Evolutionary conservation across 768 basidiomycete genomes (phyloP).

Genomic region (Dentipellis sp.): DNA sequence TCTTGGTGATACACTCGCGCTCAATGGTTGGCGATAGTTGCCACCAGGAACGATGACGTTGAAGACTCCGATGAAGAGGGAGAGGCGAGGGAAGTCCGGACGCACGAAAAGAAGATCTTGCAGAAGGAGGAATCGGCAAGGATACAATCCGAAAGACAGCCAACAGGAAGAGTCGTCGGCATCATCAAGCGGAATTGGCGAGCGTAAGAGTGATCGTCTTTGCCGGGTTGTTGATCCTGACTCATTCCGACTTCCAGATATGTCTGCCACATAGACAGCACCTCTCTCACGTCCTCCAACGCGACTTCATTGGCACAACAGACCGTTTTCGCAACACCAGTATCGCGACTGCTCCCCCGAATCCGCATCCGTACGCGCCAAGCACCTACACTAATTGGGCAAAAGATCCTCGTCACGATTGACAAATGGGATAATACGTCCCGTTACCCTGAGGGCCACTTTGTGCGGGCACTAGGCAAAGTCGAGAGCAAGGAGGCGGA

Average conservation of each 20-base stretch:
- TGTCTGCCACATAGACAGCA: slow-evolving; percentile 91
- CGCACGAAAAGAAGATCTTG: slow-evolving; percentile 22
- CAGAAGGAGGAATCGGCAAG: slow-evolving; percentile 16
- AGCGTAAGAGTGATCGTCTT: slow-evolving; percentile 45
- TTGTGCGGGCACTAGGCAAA: slow-evolving; percentile 85
- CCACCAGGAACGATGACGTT: slow-evolving; percentile 80
- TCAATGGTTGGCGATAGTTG: slow-evolving; percentile 34
- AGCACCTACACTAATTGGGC: slow-evolving; percentile 76
- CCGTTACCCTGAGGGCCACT: slow-evolving; percentile 94
- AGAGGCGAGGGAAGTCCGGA: slow-evolving; percentile 25
- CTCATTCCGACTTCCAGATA: slow-evolving; percentile 38
- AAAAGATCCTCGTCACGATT: slow-evolving; percentile 94
- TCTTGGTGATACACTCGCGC: not conserved
- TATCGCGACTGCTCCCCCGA: slow-evolving; percentile 84
- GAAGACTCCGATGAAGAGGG: slow-evolving; percentile 64
- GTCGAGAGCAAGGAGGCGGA: slow-evolving; percentile 95
- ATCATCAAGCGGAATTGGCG: slow-evolving; percentile 95
- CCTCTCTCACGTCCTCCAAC: slow-evolving; percentile 74
- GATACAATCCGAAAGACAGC: slow-evolving; percentile 56
- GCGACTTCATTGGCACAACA: slow-evolving; percentile 76
- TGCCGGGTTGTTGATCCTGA: not conserved
- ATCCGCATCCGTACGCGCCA: slow-evolving; percentile 94
- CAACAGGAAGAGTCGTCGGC: slow-evolving; percentile 88
- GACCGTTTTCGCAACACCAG: slow-evolving; percentile 90
- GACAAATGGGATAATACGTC: slow-evolving; percentile 86